Conservation (phyloP, 2,329 filamentous ascomycete genomes). For the Fusarium zealandicum region DNA sequence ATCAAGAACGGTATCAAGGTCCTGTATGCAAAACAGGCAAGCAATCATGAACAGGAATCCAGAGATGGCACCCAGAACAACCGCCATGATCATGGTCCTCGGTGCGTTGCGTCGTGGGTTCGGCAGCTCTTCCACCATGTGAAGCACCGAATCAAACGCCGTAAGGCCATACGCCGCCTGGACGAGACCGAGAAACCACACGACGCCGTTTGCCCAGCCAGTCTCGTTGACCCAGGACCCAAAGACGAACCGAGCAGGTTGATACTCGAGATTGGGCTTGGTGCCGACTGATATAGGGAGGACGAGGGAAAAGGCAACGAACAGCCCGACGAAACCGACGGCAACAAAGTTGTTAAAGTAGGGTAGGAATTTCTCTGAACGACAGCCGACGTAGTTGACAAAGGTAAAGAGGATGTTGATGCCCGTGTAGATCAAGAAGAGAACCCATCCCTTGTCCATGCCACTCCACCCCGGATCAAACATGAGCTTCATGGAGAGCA, state of each 20-base stretch:
- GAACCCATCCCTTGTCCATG: constrained; percentile 55
- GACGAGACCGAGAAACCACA: constrained; percentile 64
- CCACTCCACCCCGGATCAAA: constrained; percentile 58
- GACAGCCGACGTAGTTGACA: constrained; percentile 60
- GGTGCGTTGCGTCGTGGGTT: constrained; percentile 58
- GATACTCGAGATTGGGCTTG: constrained; percentile 53
- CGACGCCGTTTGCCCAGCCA: constrained; percentile 60
- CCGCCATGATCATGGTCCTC: constrained; percentile 58
- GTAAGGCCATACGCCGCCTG: constrained; percentile 60
- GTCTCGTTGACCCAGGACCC: constrained; percentile 53
- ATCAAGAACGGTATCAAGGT: constrained; percentile 50
- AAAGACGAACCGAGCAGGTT: constrained; percentile 60
- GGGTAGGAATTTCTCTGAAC: constrained; percentile 50
- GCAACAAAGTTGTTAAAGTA: constrained; percentile 64
- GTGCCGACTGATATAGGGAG: constrained; percentile 60
- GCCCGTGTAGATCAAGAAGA: constrained; percentile 63
- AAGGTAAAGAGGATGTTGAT: constrained; percentile 57
- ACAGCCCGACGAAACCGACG: constrained; percentile 58
- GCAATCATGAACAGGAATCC: constrained; percentile 59
- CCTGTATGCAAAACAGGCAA: constrained; percentile 58
- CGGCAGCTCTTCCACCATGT: constrained; percentile 65
- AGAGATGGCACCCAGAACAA: constrained; percentile 55
- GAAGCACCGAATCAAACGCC: constrained; percentile 65
- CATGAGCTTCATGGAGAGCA: constrained; percentile 62
- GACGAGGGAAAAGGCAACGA: constrained; percentile 58